A percentile compares a stretch with the other conserved stretches of the same genome.
Evolutionary conservation across 2,329 filamentous ascomycete genomes (phyloP).

Genomic region (Pestalotiopsis sp.): DNA sequence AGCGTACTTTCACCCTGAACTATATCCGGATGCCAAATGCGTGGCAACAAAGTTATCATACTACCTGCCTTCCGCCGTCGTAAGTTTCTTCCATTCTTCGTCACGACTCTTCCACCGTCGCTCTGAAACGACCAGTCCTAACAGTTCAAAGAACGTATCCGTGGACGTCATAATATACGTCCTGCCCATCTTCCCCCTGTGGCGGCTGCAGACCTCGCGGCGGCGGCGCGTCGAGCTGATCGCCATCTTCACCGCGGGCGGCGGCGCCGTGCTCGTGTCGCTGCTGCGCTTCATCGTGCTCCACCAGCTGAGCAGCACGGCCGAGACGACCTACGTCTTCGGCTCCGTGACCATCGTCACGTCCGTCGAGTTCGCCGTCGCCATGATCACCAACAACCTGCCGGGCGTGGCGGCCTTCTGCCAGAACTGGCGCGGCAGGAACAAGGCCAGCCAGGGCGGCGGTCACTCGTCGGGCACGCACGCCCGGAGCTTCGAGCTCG

Average conservation of each 20-base stretch:
- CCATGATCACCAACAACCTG: constrained; percentile 34
- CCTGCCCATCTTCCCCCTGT: constrained; percentile 42
- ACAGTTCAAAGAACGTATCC: constrained; percentile 10
- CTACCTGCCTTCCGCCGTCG: neutral
- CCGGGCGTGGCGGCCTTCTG: constrained; percentile 33
- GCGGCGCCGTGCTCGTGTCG: constrained; percentile 30
- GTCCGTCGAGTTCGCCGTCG: constrained; percentile 32
- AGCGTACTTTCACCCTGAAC: constrained; percentile 28
- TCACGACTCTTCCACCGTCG: no score
- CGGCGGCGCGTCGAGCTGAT: constrained; percentile 22
- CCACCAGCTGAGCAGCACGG: constrained; percentile 33
- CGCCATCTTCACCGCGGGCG: constrained; percentile 31
- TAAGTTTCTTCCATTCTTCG: neutral
- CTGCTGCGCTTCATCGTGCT: constrained; percentile 47
- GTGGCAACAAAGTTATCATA: neutral
- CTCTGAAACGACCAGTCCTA: neutral
- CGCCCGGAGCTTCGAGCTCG: neutral
- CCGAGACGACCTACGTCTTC: constrained; percentile 30
- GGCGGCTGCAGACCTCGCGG: constrained; percentile 43
- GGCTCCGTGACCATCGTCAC: constrained; percentile 35
- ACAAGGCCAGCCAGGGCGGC: neutral
- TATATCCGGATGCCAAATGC: constrained; percentile 20
- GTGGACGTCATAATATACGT: constrained; percentile 28
- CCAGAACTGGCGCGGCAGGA: neutral
- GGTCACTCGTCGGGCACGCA: neutral